Conservation (phyloP, 2,329 filamentous ascomycete genomes). For the Aspergillus puulaauensis region DNA sequence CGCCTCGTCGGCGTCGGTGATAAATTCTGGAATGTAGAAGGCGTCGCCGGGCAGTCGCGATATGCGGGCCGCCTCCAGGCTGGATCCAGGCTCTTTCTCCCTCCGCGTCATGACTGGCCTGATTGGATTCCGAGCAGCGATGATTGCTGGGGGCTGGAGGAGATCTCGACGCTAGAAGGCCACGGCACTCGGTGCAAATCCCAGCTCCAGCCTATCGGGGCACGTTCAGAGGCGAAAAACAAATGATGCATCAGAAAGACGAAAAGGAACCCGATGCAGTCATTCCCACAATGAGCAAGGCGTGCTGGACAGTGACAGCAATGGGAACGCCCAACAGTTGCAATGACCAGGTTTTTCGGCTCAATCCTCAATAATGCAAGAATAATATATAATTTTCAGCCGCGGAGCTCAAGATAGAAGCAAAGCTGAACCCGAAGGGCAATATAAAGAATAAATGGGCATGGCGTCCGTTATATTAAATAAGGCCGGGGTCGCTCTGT, state of each 20-base stretch:
- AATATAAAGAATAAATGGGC: not conserved
- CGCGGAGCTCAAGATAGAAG: not conserved
- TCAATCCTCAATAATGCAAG: not conserved
- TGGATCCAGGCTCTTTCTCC: not conserved
- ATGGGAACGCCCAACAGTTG: not conserved
- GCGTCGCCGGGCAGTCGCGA: slow-evolving; percentile 46
- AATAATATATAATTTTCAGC: not conserved
- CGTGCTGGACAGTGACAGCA: not conserved
- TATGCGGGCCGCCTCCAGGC: slow-evolving; percentile 33
- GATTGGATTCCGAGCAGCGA: not conserved
- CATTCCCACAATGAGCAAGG: slow-evolving; percentile 5
- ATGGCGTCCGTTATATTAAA: not conserved
- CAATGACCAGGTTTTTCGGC: not conserved
- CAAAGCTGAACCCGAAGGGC: not conserved
- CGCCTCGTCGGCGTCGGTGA: slow-evolving; percentile 71
- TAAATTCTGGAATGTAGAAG: slow-evolving; percentile 86
- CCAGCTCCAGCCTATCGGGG: not conserved
- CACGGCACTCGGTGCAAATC: not conserved
- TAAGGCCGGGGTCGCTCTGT: not conserved
- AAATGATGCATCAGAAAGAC: not conserved
- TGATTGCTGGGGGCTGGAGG: not conserved
- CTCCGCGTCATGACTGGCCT: not conserved
- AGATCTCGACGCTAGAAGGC: not conserved
- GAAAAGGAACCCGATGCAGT: slow-evolving; percentile 1
- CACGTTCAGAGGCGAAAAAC: not conserved